Evolutionary conservation across 768 basidiomycete genomes (phyloP).

Genomic region (Boletus tomentosulus): DNA sequence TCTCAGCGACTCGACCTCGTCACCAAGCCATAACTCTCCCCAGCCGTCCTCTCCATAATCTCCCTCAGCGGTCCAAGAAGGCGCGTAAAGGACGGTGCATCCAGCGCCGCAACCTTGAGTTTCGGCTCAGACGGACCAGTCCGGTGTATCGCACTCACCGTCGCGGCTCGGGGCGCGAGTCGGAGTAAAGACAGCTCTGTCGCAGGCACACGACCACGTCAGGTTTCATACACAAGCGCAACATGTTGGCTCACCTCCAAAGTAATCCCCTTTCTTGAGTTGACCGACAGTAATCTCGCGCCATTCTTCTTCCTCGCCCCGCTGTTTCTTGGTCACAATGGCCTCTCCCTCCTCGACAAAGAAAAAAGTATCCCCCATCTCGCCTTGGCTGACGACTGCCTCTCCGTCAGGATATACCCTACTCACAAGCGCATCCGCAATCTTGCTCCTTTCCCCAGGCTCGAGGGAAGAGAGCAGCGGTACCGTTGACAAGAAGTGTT

Average conservation of each 20-base stretch:
- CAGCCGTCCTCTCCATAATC: constrained; percentile 89
- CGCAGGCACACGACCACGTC: constrained; percentile 2
- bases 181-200: constrained; percentile 89
- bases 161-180: constrained; percentile 90
- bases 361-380: constrained; percentile 96
- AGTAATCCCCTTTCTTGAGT: constrained; percentile 91
- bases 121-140: constrained; percentile 48
- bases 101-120: constrained; percentile 90
- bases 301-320: constrained; percentile 51
- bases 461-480: constrained; percentile 82
- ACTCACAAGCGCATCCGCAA: constrained; percentile 92
- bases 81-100: constrained; percentile 90
- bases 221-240: not conserved
- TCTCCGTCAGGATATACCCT: constrained; percentile 78
- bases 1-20: constrained; percentile 32
- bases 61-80: constrained; percentile 89
- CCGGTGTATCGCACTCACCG: constrained; percentile 72
- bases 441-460: constrained; percentile 89
- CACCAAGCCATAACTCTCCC: constrained; percentile 56
- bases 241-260: constrained; percentile 70
- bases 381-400: constrained; percentile 86
- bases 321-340: constrained; percentile 72
- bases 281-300: constrained; percentile 69
- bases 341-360: constrained; percentile 96
- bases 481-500: constrained; percentile 90